Evolutionary conservation across 192 early-diverging fungal genomes (phyloP), one percentile per base, ranked within the genome.

Genomic region (Umbelopsis sp.): DNA sequence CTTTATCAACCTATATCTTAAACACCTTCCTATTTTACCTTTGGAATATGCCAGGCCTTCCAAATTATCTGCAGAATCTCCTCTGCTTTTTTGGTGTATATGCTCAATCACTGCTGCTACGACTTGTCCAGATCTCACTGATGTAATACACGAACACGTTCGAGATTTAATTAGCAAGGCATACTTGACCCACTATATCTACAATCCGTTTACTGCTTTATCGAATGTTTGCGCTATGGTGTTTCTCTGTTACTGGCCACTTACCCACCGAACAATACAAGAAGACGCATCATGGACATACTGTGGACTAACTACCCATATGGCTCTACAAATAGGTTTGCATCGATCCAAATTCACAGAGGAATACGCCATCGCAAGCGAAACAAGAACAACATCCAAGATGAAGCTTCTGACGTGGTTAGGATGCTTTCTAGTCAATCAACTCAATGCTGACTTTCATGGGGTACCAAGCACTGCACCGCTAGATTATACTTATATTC

Each of bases 231-330:
- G 41, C 45, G 67, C 73, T 0, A 29, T 74, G 21, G 41, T 74
- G 21, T 36, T 74, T 22, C 22, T 74, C 0, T 74, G 73, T 44
- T 34, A 74, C 7, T 74, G 73, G 73, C 73, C 73, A 16, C 53
- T 74, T 11, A 50, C 73, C 10, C 66, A 68, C 31, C 26, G 45
- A 45, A 69, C 73, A 14, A 45, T 47, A n/a, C 73, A 74, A 56
- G 73, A 74, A 53, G 73, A 74, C 50, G 52, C 52, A 2, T 69
- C 73, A 21, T 74, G 73, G 73, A 68, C 62, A 8, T 74, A 69
- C 29, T 68, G 45, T 50, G 73, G 73, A 7, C 34, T 53, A n/a
- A 67, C 73, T 9, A 69, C 62, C 20, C 73, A 74, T 24, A 74
- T 74, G 45, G 73, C 59, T 20, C 26, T 74, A 1, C 45, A 66